Conservation (phyloP, 352 stramenopile genomes). For the Phytophthora cactorum region DNA sequence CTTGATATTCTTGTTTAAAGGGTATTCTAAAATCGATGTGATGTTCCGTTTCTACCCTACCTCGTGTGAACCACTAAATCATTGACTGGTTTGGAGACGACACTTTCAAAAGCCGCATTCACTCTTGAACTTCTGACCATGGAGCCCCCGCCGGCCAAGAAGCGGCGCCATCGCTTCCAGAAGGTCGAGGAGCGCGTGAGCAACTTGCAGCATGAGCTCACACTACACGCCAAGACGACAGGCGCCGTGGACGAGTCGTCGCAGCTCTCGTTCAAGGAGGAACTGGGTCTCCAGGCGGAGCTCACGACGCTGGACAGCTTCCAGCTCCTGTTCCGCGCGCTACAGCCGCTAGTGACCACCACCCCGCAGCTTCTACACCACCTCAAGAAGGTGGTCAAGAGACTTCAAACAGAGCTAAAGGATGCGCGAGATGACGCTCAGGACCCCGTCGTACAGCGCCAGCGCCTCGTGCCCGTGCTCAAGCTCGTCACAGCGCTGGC, state of each 20-base stretch:
- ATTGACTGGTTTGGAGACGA: constrained; percentile 23
- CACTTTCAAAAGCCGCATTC: constrained; percentile 20
- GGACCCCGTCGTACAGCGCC: constrained; percentile 67
- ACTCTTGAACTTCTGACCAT: constrained; percentile 10
- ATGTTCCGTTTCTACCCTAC: neutral
- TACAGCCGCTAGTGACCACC: constrained; percentile 78
- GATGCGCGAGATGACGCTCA: constrained; percentile 30
- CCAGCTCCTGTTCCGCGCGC: constrained; percentile 71
- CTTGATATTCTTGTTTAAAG: no score
- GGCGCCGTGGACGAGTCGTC: constrained; percentile 57
- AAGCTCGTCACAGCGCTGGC: constrained; percentile 85
- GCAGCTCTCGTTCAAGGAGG: constrained; percentile 82
- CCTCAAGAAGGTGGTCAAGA: constrained; percentile 70
- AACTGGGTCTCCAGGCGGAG: constrained; percentile 79
- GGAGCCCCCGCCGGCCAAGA: constrained; percentile 53
- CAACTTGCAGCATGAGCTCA: constrained; percentile 79
- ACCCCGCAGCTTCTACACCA: constrained; percentile 87
- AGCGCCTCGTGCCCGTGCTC: constrained; percentile 75
- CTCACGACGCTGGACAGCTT: constrained; percentile 87
- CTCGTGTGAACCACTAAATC: constrained; percentile 17
- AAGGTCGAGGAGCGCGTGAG: constrained; percentile 82
- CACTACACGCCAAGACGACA: constrained; percentile 85
- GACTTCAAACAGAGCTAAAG: constrained; percentile 67
- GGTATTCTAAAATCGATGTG: neutral
- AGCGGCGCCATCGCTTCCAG: constrained; percentile 87